Evolutionary conservation across 768 basidiomycete species (phyloP).

Genomic region (Auricularia cornea): DNA sequence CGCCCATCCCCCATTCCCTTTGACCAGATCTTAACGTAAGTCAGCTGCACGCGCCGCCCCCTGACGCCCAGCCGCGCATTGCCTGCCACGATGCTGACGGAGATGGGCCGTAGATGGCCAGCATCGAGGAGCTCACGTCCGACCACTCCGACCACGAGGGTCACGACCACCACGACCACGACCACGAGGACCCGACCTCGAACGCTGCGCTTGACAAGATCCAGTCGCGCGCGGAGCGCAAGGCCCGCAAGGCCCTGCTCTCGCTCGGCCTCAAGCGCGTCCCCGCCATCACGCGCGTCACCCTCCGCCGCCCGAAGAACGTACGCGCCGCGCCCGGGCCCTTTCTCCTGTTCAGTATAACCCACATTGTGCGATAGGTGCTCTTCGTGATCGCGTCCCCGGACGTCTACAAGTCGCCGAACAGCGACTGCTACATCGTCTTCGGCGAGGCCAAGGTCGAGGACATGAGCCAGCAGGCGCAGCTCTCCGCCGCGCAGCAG

Average conservation of each 20-base stretch:
- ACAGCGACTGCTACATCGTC: slow-evolving; percentile 97
- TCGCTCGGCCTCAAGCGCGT: slow-evolving; percentile 89
- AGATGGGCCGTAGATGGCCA: slow-evolving; percentile 29
- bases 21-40: no score
- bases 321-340: slow-evolving; percentile 34
- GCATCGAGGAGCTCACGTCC: slow-evolving; percentile 75
- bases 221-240: slow-evolving; percentile 89
- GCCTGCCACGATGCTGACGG: no score
- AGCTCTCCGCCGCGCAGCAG: slow-evolving; percentile 72
- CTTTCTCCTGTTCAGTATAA: neutral
- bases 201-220: slow-evolving; percentile 85
- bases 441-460: slow-evolving; percentile 98
- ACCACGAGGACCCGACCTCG: slow-evolving; percentile 73
- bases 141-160: slow-evolving; percentile 70
- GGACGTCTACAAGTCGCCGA: slow-evolving; percentile 96
- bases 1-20: no score
- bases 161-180: slow-evolving; percentile 42
- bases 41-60: no score
- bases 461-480: slow-evolving; percentile 77
- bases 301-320: slow-evolving; percentile 89
- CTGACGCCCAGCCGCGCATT: no score
- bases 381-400: slow-evolving; percentile 89
- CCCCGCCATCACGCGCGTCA: slow-evolving; percentile 88
- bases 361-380: slow-evolving; percentile 41
- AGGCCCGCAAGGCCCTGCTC: slow-evolving; percentile 89